These are phyloP conservation scores for Naematelia encephala DNA, from an alignment of 768 basidiomycete species.

Conservation along the genomic window DNA sequence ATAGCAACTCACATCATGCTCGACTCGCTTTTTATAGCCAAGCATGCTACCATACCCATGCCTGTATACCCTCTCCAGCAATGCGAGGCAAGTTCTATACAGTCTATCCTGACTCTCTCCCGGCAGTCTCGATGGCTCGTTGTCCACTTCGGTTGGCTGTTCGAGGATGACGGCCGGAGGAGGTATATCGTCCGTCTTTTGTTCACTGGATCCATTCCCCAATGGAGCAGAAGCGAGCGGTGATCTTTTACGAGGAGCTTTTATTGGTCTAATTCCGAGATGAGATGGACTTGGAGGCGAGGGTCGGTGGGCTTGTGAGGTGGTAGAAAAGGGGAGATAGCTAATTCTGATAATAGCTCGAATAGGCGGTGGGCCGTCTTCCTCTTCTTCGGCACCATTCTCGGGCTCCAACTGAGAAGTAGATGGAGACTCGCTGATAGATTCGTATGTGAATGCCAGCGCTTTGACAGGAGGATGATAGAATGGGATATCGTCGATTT, in stretches of 20 bases:
- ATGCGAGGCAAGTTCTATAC: slow-evolving; percentile 72
- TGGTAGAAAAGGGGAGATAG: slow-evolving; percentile 23
- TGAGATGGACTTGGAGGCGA: slow-evolving; percentile 5
- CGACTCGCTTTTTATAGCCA: slow-evolving; percentile 79
- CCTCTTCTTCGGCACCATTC: slow-evolving; percentile 7
- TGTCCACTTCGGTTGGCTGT: slow-evolving; percentile 8
- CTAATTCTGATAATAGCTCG: slow-evolving; percentile 25
- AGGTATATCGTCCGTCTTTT: slow-evolving; percentile 39
- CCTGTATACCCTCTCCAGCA: slow-evolving; percentile 79
- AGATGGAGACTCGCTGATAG: not conserved
- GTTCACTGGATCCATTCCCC: not conserved
- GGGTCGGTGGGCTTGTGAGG: not conserved
- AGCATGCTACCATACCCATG: slow-evolving; percentile 81
- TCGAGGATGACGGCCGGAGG: slow-evolving; percentile 52
- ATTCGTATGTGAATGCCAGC: slow-evolving; percentile 71
- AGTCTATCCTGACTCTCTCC: slow-evolving; percentile 61
- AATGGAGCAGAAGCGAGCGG: slow-evolving; percentile 20
- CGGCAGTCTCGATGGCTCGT: not conserved
- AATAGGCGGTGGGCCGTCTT: slow-evolving; percentile 5
- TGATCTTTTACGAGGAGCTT: slow-evolving; percentile 15
- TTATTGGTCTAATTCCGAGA: slow-evolving; percentile 6
- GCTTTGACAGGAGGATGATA: slow-evolving; percentile 82
- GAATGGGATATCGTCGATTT: slow-evolving; percentile 64
- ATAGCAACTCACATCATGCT: slow-evolving; percentile 61
- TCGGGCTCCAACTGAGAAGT: not conserved